phyloP scores from a whole-genome alignment of 176 grass and related monocot genomes.

The Puya raimondii region DNA sequence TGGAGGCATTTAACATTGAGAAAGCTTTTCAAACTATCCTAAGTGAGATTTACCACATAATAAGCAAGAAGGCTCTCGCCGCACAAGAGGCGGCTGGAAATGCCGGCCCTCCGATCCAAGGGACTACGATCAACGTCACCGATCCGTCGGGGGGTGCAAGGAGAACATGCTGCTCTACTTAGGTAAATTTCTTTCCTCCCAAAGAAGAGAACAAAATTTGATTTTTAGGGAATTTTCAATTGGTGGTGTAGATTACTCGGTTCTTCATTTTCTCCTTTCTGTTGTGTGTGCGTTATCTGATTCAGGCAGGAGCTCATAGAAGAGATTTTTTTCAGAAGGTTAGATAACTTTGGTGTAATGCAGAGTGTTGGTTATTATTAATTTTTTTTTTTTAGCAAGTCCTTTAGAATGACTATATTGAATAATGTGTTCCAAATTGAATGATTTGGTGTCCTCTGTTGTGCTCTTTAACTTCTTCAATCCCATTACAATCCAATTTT shows the following conservation, averaged over 20 bases:
- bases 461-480: background rate
- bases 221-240: background rate
- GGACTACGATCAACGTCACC: conserved; percentile 46
- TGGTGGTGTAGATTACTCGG: conserved; percentile 2
- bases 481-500: background rate
- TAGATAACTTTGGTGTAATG: background rate
- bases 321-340: background rate
- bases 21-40: conserved; percentile 58
- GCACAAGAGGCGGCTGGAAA: conserved; percentile 53
- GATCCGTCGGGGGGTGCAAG: conserved; percentile 26
- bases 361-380: background rate
- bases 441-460: background rate
- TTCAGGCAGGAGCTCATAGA: background rate
- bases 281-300: background rate
- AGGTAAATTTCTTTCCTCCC: conserved; percentile 1
- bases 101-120: conserved; percentile 36
- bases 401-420: background rate
- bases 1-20: conserved; percentile 61
- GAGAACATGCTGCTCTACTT: conserved; percentile 49
- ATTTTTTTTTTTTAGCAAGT: background rate
- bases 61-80: conserved; percentile 69
- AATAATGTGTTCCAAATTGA: background rate
- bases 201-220: background rate
- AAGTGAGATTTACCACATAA: conserved; percentile 58
- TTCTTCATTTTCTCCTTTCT: background rate